phyloP scores from a whole-genome alignment of 1,284 basidiomycete species.

The Ceratorhiza oryzae-sativae region DNA sequence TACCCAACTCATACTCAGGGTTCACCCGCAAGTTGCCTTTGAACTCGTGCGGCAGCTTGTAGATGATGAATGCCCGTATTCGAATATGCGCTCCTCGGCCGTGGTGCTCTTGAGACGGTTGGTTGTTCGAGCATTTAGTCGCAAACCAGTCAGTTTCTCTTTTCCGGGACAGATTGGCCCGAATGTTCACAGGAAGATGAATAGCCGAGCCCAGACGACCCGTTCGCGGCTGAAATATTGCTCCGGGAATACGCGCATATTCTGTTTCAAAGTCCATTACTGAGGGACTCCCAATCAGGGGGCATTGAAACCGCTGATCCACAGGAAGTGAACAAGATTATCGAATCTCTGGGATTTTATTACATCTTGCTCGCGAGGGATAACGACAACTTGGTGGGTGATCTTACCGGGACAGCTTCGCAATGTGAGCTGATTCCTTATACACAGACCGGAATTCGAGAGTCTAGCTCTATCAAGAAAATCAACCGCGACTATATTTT shows the following conservation, averaged over 20 bases:
- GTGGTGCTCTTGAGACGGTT: constrained; percentile 12
- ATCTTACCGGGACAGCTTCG: too few species aligned
- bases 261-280: background rate
- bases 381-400: background rate
- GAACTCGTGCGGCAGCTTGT: constrained; percentile 15
- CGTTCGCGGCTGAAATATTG: constrained; percentile 9
- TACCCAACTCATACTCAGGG: background rate
- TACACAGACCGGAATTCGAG: constrained; percentile 13
- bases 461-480: background rate
- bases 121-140: constrained; percentile 20
- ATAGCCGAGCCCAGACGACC: constrained; percentile 21
- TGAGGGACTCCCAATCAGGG: background rate
- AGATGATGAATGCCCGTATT: constrained; percentile 16
- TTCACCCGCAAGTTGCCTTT: constrained; percentile 15
- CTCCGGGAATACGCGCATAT: constrained; percentile 13
- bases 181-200: background rate
- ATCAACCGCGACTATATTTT: background rate
- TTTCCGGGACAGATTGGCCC: background rate
- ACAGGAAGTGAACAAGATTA: constrained; percentile 20
- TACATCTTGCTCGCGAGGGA: constrained; percentile 19
- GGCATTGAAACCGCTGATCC: background rate
- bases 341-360: constrained; percentile 30
- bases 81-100: constrained; percentile 28
- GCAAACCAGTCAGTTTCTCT: background rate
- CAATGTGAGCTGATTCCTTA: background rate